phyloP scores from a whole-genome alignment of 1,284 basidiomycete genomes.

The Termitomyces sp. region DNA sequence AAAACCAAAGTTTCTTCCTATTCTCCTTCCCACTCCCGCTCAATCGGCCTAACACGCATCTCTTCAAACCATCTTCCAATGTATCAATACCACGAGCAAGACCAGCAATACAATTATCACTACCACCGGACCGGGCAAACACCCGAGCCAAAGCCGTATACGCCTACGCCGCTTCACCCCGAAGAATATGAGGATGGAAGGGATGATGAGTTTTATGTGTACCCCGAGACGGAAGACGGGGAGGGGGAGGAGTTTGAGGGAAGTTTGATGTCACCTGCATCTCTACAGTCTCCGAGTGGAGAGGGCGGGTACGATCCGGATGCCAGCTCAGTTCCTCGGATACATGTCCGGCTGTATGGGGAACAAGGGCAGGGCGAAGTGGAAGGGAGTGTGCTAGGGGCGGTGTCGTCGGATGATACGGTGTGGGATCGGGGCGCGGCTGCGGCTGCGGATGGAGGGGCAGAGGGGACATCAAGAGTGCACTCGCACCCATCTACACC shows the following conservation, averaged over 20 bases:
- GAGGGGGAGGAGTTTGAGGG: background rate
- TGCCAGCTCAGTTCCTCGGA: background rate
- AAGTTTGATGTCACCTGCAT: background rate
- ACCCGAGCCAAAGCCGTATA: background rate
- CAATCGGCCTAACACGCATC: background rate
- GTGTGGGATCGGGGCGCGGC: slow-evolving; percentile 21
- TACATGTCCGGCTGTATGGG: background rate
- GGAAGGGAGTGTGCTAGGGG: slow-evolving; percentile 7
- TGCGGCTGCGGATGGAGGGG: background rate
- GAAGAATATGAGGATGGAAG: background rate
- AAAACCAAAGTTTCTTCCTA: slow-evolving; percentile 29
- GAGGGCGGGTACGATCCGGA: background rate
- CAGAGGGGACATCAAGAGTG: background rate
- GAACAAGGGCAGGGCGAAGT: background rate
- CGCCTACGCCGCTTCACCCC: background rate
- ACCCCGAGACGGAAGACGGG: background rate
- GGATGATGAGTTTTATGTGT: background rate
- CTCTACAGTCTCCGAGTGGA: background rate
- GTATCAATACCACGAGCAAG: background rate
- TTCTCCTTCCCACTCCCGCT: background rate
- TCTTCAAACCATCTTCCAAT: background rate
- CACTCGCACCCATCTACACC: background rate
- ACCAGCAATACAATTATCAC: background rate
- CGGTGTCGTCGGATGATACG: slow-evolving; percentile 23
- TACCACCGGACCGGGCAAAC: background rate